A percentile compares a stretch with the other conserved stretches of the same genome.
phyloP scores from a whole-genome alignment of 352 stramenopile species.

The Globisporangium polare region DNA sequence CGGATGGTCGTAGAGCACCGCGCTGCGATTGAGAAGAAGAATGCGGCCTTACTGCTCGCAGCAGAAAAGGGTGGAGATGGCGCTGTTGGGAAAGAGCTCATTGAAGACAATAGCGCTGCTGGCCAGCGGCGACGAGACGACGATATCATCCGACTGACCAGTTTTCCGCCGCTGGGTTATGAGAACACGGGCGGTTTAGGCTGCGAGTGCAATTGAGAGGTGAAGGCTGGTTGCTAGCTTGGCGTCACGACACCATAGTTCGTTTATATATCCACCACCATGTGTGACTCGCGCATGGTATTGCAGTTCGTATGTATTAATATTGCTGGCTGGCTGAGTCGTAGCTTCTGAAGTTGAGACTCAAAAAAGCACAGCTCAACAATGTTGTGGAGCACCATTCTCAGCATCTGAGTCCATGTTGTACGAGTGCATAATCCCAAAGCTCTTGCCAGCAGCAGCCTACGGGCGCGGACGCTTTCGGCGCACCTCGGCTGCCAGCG shows the following conservation, averaged over 20 bases:
- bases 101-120: background rate
- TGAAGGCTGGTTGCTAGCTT: background rate
- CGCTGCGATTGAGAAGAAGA: conserved; percentile 17
- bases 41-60: background rate
- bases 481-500: conserved; percentile 69
- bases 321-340: too few species aligned
- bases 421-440: background rate
- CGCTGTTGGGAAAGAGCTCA: background rate
- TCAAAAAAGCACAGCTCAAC: background rate
- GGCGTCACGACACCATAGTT: background rate
- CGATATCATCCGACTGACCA: conserved; percentile 46
- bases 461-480: conserved; percentile 68
- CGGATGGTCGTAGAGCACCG: conserved; percentile 54
- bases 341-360: background rate
- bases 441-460: background rate
- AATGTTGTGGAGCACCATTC: background rate
- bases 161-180: conserved; percentile 17
- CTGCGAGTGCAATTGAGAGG: conserved; percentile 42
- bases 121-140: conserved; percentile 10
- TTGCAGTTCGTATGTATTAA: too few species aligned
- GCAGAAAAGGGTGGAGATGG: background rate
- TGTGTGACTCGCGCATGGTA: too few species aligned
- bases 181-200: conserved; percentile 19
- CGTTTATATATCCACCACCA: background rate
- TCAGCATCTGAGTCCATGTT: background rate